Base-by-base conservation (phyloP, 495 filamentous ascomycete genomes). In the Trichoderma orchidacearum region DNA sequence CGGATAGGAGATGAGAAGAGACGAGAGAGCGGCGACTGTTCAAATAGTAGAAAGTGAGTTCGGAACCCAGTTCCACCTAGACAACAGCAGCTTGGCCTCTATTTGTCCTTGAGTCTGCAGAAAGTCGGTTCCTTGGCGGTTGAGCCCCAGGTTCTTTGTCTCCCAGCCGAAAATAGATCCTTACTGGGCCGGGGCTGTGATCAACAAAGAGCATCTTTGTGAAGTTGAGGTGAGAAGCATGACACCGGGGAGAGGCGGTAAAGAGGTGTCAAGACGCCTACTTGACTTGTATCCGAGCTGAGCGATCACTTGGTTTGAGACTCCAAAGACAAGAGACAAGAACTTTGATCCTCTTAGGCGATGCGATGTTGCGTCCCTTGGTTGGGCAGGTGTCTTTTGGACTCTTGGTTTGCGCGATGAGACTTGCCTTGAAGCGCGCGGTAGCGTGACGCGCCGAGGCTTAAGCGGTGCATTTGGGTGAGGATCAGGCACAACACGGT, bases 121-220 rank as follows among this genome's bases (percentile, higher is more conserved):
- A 48, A 27, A 48, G 2, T 27, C 18, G 18, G 8, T 48, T 48
- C 11, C 7, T 48, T 27, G 41, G 18, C 21, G 13, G 41, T 23
- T 48, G 41, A 23, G 21, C 0, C 41, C 41, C 3, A 12, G 41
- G 27, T 48, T 48, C 41, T 48, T 48, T 48, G 41, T 27, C 21
- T 48, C 21, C 21, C 21, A 25, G 41, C 41, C 41, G n/a, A 48
- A 48, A 23, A 48, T 48, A 23, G 21, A 48, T 48, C 41, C 41
- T 48, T 48, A 48, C 41, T 48, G 41, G 41, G 41, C 18, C 21
- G 27, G 41, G 12, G 41, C 8, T 48, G 41, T 13, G 21, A 27
- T 48, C 41, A 48, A 48, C 41, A 48, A 48, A 48, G 41, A 48
- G 41, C 41, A 48, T 48, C 41, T 48, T 48, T 48, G 21, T 48